Conservation (phyloP, 139 green algal genomes). For the Chlamydomonas sp. region DNA sequence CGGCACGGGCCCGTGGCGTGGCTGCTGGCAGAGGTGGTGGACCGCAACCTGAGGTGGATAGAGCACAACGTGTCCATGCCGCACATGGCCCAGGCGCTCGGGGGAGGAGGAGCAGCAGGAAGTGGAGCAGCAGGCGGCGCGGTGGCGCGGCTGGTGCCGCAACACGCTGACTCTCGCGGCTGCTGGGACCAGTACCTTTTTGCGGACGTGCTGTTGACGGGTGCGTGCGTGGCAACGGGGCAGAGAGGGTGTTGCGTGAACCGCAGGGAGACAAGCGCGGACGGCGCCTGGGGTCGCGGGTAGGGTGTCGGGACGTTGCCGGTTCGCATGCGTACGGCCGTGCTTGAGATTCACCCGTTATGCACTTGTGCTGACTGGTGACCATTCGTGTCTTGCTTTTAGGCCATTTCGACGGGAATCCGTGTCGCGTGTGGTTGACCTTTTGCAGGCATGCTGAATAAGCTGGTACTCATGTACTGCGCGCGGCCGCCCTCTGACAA, state of each 20-base stretch:
- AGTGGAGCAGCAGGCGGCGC: neutral
- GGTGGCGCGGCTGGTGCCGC: neutral
- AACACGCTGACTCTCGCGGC: slow-evolving; percentile 21
- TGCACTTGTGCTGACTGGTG: no score
- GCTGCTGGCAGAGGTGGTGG: slow-evolving; percentile 10
- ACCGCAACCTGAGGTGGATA: slow-evolving; percentile 30
- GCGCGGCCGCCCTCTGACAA: neutral
- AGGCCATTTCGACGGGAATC: no score
- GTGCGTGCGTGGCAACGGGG: no score
- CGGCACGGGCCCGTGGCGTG: neutral
- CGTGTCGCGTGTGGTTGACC: no score
- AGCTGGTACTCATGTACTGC: slow-evolving; percentile 12
- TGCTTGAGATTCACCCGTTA: no score
- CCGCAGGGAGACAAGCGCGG: no score
- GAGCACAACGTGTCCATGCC: slow-evolving; percentile 7
- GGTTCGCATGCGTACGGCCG: no score
- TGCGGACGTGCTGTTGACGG: slow-evolving; percentile 5
- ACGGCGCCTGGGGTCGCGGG: no score
- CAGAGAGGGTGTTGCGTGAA: no score
- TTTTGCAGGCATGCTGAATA: neutral
- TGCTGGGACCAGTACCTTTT: slow-evolving; percentile 42
- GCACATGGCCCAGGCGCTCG: neutral
- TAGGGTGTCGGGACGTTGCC: no score
- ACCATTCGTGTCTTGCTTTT: no score
- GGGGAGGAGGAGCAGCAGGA: neutral